Base-by-base conservation (phyloP, 1,139 yeast genomes). In the Candida sp. region DNA sequence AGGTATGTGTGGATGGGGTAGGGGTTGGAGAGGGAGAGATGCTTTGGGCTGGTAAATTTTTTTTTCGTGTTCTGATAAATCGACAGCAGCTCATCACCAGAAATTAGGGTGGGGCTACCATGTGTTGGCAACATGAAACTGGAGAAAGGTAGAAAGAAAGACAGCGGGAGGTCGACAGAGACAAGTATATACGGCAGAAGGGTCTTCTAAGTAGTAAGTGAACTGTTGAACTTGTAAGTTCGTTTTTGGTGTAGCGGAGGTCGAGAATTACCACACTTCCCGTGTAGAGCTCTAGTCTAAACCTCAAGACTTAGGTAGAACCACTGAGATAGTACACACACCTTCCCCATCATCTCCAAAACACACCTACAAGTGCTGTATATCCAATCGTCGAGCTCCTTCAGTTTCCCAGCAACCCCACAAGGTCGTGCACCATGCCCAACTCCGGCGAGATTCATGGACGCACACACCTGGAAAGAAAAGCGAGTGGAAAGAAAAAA, bases 51-150 rank as follows among this genome's bases (percentile, higher is more conserved):
- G 11, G 23, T 32, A 9, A 11, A 31, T 34, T 35, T 35, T 34
- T 39, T 23, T 32, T 28, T 22, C 38, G 35, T n/a, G 28, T 44
- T 39, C 9, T 37, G 27, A 17, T 25, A 34, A 17, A n/a, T 7
- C 9, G 31, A 41, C 33, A 31, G 44, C 48, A 47, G 44, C 49
- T 50, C 53, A 50, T 47, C 49, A 27, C 40, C 11, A 30, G 30
- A 31, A 23, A 23, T 11, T 32, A 5, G 11, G 27, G 30, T 9
- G 22, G 17, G 11, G 47, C 41, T 44, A 34, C 47, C 41, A 44
- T n/a, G 12, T 23, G 47, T 31, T n/a, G 17, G 7, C 17, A 26
- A 22, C 27, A 39, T 25, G 35, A 33, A 5, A 17, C 22, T n/a
- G 6, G 22, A 34, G 26, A 34, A 34, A 30, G 7, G 17, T 17